Evolutionary conservation across 2,329 filamentous ascomycete genomes (phyloP), one percentile per base, ranked within the genome.

Genomic region (Neofusicoccum umdonicola): DNA sequence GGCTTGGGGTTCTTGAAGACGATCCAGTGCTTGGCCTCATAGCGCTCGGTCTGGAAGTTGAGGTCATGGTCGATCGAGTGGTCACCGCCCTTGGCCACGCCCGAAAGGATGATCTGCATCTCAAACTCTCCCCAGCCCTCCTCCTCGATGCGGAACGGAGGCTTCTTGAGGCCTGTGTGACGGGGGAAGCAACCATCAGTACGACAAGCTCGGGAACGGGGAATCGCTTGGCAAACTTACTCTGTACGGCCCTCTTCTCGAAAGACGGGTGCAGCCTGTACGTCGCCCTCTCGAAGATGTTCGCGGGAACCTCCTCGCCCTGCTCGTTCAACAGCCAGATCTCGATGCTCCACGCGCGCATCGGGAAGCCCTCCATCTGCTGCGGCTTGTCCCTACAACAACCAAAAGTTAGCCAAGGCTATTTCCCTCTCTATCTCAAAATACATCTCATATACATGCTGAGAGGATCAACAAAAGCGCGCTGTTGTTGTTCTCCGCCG

Each of bases 61-160:
- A 99, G 85, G 75, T 99, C 95, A 78, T 99, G 95, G 58, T 84
- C 80, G 68, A 99, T 84, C 13, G 86, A 83, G 73, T 92, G 87
- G 73, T 97, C 94, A 65, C 89, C 87, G 65, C 87, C 90, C 83
- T 97, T 97, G 79, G 95, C 92, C 35, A 90, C 88, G 48, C 90
- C 91, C 74, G 88, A 90, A 70, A 96, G 85, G 67, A 91, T 87
- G 73, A 98, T 95, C 54, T 83, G 84, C 88, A 99, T 94, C 76
- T 98, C 95, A 77, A 99, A 99, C 81, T 98, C 95, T 73, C 95
- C 95, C 95, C 95, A 99, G 70, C 95, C 95, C 80, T 97, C 91
- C 79, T 99, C 96, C 68, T 88, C 84, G 78, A 96, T 96, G 69
- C 85, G 85, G 81, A 98, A 99, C 0, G 95, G 95, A 0, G 93